phyloP scores from a whole-genome alignment of 352 stramenopile genomes.

The Stephanocyclus meneghinianus region DNA sequence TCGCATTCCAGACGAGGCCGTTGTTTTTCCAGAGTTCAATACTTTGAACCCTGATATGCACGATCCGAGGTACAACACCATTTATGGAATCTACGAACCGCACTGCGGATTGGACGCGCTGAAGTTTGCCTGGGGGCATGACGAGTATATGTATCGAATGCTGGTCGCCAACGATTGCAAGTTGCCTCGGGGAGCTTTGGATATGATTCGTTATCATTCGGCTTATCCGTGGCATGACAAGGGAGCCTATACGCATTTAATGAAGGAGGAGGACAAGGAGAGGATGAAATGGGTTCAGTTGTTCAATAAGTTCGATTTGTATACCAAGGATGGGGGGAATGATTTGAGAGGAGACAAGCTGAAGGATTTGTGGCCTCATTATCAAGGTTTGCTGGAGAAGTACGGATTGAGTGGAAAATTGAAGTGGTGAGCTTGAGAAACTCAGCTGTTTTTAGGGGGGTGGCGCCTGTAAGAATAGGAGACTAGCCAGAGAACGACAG shows the following conservation, averaged over 20 bases:
- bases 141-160: conserved; percentile 88
- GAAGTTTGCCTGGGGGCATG: conserved; percentile 89
- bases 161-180: conserved; percentile 87
- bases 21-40: conserved; percentile 88
- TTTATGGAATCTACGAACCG: conserved; percentile 86
- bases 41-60: conserved; percentile 89
- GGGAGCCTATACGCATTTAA: conserved; percentile 88
- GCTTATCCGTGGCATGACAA: conserved; percentile 92
- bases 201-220: conserved; percentile 92
- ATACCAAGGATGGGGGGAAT: conserved; percentile 85
- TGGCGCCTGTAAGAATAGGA: no score
- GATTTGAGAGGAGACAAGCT: conserved; percentile 83
- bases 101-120: conserved; percentile 89
- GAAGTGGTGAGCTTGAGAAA: conserved; percentile 56
- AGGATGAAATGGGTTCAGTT: conserved; percentile 85
- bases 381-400: conserved; percentile 89
- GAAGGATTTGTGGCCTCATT: conserved; percentile 89
- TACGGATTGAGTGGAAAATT: conserved; percentile 79
- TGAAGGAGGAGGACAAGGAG: conserved; percentile 78
- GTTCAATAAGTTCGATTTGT: conserved; percentile 93
- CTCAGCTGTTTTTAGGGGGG: no score
- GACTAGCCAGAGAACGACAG: no score
- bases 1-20: conserved; percentile 84
- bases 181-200: conserved; percentile 88
- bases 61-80: conserved; percentile 86